phyloP scores from a whole-genome alignment of 192 early-diverging fungal species.

The Coemansia furcata region DNA sequence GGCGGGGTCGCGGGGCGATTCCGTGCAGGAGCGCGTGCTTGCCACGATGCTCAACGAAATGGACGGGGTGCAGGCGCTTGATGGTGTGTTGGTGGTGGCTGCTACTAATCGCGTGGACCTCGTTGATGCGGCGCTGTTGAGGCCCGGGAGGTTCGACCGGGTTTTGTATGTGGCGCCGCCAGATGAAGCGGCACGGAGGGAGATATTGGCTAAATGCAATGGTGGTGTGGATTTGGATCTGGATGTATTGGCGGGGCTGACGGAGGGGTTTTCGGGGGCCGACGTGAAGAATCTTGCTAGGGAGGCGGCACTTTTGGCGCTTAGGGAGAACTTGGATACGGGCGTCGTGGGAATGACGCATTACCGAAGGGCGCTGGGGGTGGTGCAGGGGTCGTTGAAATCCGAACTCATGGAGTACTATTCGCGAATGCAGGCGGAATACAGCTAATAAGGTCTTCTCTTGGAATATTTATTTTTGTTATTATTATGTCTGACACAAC shows the following conservation, averaged over 20 bases:
- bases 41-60: slow-evolving; percentile 63
- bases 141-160: slow-evolving; percentile 93
- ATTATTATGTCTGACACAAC: neutral
- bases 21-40: slow-evolving; percentile 32
- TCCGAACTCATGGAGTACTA: slow-evolving; percentile 65
- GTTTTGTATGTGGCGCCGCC: slow-evolving; percentile 95
- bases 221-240: slow-evolving; percentile 50
- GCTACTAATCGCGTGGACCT: slow-evolving; percentile 98
- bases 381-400: slow-evolving; percentile 61
- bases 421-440: slow-evolving; percentile 16
- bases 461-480: neutral
- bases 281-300: slow-evolving; percentile 83
- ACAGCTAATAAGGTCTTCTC: neutral
- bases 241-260: slow-evolving; percentile 55
- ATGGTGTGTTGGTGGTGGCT: slow-evolving; percentile 96
- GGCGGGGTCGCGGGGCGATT: slow-evolving; percentile 52
- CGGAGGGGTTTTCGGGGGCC: slow-evolving; percentile 92
- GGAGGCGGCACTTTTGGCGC: slow-evolving; percentile 67
- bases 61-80: slow-evolving; percentile 93
- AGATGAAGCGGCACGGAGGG: slow-evolving; percentile 53
- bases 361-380: slow-evolving; percentile 58
- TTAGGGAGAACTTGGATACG: slow-evolving; percentile 18
- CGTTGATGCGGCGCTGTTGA: slow-evolving; percentile 88
- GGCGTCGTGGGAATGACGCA: slow-evolving; percentile 7
- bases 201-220: slow-evolving; percentile 58